Percentiles rank a stretch among this genome's conserved stretches.
These are phyloP conservation scores for Manihot esculenta DNA, from an alignment of 441 rosid species.

Conservation along the genomic window DNA sequence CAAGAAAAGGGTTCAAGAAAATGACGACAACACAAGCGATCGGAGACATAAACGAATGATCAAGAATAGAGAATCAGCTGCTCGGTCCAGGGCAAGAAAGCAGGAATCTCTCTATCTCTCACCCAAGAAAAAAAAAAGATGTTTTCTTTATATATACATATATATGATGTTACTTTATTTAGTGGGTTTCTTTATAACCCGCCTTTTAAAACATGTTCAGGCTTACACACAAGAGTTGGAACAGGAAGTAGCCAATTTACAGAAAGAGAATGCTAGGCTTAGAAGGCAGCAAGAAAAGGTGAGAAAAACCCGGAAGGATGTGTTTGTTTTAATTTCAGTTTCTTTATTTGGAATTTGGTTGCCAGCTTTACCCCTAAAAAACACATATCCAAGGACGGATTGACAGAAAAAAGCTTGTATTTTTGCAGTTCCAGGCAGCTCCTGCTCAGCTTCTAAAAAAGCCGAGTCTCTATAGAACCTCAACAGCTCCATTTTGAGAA, in stretches of 20 bases:
- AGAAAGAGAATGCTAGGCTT: constrained; percentile 64
- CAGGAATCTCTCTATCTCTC: constrained; percentile 40
- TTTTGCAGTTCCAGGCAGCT: constrained; percentile 32
- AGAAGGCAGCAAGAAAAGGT: constrained; percentile 54
- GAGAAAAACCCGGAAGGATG: not conserved
- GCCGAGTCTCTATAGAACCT: constrained; percentile 35
- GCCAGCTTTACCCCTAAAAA: not conserved
- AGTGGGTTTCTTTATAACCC: not conserved
- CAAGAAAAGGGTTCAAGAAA: constrained; percentile 44
- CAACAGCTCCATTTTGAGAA: constrained; percentile 48
- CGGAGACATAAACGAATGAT: constrained; percentile 59
- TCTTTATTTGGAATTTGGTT: not conserved
- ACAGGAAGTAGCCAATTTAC: constrained; percentile 46
- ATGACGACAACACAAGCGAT: constrained; percentile 32
- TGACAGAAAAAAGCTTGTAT: not conserved
- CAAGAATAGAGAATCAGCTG: constrained; percentile 84
- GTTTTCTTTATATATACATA: too few relatives aligned
- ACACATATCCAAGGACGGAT: not conserved
- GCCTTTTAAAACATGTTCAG: constrained; percentile 29
- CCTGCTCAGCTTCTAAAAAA: constrained; percentile 35
- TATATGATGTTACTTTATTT: too few relatives aligned
- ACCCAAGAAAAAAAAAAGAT: too few relatives aligned
- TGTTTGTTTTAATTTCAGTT: not conserved
- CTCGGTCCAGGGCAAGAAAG: constrained; percentile 77
- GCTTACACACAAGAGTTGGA: constrained; percentile 73